Evolutionary conservation across 1,284 basidiomycete species (phyloP), one percentile per base, ranked within the genome.

Genomic region (Mycosarcoma maydis): DNA sequence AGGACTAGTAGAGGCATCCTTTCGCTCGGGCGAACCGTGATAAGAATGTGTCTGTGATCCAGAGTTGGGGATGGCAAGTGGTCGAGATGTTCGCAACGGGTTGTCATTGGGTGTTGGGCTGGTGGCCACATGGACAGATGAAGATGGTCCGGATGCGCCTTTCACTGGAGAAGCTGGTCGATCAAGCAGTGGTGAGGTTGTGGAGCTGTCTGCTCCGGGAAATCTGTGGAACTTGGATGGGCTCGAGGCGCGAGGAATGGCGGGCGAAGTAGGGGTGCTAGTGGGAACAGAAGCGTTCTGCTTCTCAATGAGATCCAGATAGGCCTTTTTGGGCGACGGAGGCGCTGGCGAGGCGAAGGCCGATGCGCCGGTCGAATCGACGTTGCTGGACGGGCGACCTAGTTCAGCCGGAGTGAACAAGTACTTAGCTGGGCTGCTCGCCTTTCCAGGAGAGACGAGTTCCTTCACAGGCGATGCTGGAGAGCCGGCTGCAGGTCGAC

Each of bases 1-100:
- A 2, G 73, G 73, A 24, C 70, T 73, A 11, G 73, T 75, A 24
- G 73, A 56, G 11, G 51, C 65, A 50, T 73, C 61, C 38, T 72
- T 72, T 16, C 65, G 49, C 38, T 57, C 54, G 3, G 59, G 41
- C 10, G 65, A 49, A 26, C 48, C 38, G 7, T 34, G 33, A 7
- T 45, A 57, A 4, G 42, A 34, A 34, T 64, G 54, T 8, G 60
- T 47, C 9, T 39, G 32, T 34, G 51, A 47, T 23, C 54, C 54
- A 5, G 58, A 40, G 19, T 55, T 47, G 14, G 59, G 59, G n/a
- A 69, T 55, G 22, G 53, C 53, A 19, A 68, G 49, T 8, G 65
- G 65, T 17, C 57, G 48, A 13, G 53, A 57, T 3, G 56, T 36
- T 32, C 52, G 56, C 27, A 50, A 44, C 24, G 45, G 9, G 17